A percentile compares a stretch with the other conserved stretches of the same genome.
These are phyloP conservation scores for Leccinum olivaceopallidum DNA, from an alignment of 768 basidiomycete genomes.

Conservation along the genomic window DNA sequence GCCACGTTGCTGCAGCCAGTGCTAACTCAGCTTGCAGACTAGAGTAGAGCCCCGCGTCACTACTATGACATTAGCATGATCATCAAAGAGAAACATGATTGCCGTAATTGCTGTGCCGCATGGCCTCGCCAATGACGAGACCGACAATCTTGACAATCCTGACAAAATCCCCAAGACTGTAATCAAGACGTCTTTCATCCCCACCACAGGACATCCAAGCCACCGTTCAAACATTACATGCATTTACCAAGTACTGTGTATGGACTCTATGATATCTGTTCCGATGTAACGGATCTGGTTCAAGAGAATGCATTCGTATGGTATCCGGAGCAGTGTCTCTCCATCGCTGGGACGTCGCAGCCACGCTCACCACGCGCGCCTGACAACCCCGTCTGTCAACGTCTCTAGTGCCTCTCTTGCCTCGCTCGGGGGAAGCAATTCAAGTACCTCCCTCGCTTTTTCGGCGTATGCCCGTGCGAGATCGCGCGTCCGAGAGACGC, in stretches of 20 bases:
- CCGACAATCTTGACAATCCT: no score
- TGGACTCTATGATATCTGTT: background rate
- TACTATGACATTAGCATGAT: no score
- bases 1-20: no score
- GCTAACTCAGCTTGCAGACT: no score
- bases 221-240: background rate
- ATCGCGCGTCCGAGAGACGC: slow-evolving; percentile 73
- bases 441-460: slow-evolving; percentile 71
- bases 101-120: no score
- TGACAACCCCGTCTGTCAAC: slow-evolving; percentile 67
- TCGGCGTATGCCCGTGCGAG: slow-evolving; percentile 77
- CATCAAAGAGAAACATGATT: no score
- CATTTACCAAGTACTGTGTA: background rate
- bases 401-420: slow-evolving; percentile 73
- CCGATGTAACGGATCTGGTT: background rate
- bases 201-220: background rate
- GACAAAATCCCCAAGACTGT: no score
- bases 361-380: slow-evolving; percentile 48
- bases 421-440: slow-evolving; percentile 76
- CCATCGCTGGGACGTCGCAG: background rate
- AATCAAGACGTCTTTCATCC: background rate
- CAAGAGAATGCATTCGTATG: background rate
- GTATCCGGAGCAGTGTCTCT: slow-evolving; percentile 1
- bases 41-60: no score
- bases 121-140: no score